Evolutionary conservation across 192 early-diverging fungal species (phyloP).

Genomic region (Jimgerdemannia lactiflua): DNA sequence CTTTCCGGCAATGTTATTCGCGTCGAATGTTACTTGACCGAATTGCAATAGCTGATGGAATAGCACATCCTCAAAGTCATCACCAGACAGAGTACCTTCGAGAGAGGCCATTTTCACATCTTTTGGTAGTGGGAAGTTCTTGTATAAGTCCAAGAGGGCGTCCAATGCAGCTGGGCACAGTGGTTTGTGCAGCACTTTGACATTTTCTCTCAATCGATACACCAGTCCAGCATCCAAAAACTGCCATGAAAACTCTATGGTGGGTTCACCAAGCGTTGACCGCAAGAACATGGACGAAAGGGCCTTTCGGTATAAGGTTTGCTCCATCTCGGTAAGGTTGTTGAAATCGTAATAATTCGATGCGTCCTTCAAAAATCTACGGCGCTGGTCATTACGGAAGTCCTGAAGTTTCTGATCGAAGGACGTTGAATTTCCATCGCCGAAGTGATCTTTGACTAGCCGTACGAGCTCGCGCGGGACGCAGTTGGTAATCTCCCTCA

Average conservation of each 20-base stretch:
- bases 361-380: neutral
- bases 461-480: constrained; percentile 27
- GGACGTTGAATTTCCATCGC: neutral
- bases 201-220: neutral
- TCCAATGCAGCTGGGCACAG: constrained; percentile 3
- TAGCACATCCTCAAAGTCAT: neutral
- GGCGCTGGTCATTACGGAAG: neutral
- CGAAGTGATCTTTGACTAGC: neutral
- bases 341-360: too few relatives aligned
- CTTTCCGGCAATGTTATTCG: neutral
- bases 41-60: neutral
- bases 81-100: neutral
- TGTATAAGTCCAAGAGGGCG: constrained; percentile 1
- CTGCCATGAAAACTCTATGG: neutral
- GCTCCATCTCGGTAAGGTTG: too few relatives aligned
- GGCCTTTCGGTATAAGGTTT: neutral
- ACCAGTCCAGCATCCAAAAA: constrained; percentile 4
- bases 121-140: neutral
- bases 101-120: neutral
- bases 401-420: neutral
- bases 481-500: constrained; percentile 19
- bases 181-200: constrained; percentile 1
- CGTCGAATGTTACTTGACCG: neutral
- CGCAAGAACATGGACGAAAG: neutral
- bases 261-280: neutral